phyloP scores from a whole-genome alignment of 2,329 filamentous ascomycete species.

The Hawksworthiomyces lignivorus region DNA sequence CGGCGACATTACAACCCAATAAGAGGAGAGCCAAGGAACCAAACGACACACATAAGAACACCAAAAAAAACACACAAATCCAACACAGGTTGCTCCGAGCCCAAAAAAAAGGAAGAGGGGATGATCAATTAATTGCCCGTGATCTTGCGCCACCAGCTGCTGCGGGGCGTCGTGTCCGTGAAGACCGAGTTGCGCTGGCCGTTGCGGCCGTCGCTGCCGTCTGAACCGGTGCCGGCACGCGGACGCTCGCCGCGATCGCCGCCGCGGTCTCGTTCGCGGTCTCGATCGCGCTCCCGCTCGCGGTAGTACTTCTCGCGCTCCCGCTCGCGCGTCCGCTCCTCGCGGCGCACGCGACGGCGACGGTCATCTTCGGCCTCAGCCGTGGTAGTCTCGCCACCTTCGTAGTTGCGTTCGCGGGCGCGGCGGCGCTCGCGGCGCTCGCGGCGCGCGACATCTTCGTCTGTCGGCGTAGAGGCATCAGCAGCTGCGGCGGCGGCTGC shows the following conservation, averaged over 20 bases:
- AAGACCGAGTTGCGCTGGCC: slow-evolving; percentile 33
- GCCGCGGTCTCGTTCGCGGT: slow-evolving; percentile 20
- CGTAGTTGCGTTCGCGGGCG: slow-evolving; percentile 32
- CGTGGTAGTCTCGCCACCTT: slow-evolving; percentile 26
- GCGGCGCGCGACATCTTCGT: slow-evolving; percentile 42
- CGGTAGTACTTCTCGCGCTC: slow-evolving; percentile 15
- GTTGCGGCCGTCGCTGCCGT: slow-evolving; percentile 29
- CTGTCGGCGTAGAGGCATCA: slow-evolving; percentile 26
- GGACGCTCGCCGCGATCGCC: slow-evolving; percentile 11
- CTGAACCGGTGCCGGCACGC: slow-evolving; percentile 16
- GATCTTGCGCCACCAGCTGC: slow-evolving; percentile 54
- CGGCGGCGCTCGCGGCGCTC: slow-evolving; percentile 43
- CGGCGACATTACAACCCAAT: no score
- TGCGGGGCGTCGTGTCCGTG: slow-evolving; percentile 40
- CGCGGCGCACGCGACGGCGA: slow-evolving; percentile 19
- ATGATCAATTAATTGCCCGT: slow-evolving; percentile 25
- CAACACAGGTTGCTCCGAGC: no score
- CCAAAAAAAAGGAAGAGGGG: no score
- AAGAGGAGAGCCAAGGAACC: no score
- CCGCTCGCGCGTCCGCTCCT: slow-evolving; percentile 21
- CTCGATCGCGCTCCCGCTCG: slow-evolving; percentile 20
- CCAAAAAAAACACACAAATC: no score
- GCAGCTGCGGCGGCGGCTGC: background rate
- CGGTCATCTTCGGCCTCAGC: slow-evolving; percentile 25
- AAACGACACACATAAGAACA: no score